A percentile compares a stretch with the other conserved stretches of the same genome.
phyloP scores from a whole-genome alignment of 2,329 filamentous ascomycete species.

The Monilinia fructigena region DNA sequence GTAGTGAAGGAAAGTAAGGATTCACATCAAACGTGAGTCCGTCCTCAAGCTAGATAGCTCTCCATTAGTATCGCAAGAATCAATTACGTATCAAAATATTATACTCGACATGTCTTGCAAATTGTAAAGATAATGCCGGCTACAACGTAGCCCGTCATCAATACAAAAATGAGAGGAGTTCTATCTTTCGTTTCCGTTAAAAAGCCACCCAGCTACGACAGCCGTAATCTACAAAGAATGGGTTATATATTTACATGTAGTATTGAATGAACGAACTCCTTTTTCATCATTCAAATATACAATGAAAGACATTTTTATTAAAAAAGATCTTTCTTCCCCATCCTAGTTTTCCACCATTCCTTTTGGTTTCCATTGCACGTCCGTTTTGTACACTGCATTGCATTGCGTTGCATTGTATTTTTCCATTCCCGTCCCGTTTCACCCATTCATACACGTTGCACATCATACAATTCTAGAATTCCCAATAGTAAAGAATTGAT shows the following conservation, averaged over 20 bases:
- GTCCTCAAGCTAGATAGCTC: background rate
- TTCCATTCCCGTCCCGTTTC: background rate
- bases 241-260: slow-evolving; percentile 10
- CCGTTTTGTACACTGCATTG: slow-evolving; percentile 12
- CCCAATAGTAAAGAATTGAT: background rate
- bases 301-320: background rate
- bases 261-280: slow-evolving; percentile 23
- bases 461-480: background rate
- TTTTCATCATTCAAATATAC: slow-evolving; percentile 18
- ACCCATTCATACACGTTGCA: slow-evolving; percentile 14
- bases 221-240: slow-evolving; percentile 20
- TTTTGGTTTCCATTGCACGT: slow-evolving; percentile 1
- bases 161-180: slow-evolving; percentile 17
- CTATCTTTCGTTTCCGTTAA: slow-evolving; percentile 7
- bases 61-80: background rate
- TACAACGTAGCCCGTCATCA: background rate
- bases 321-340: background rate
- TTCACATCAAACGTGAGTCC: background rate
- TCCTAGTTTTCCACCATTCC: background rate
- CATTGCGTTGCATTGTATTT: background rate
- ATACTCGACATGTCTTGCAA: background rate
- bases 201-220: slow-evolving; percentile 1
- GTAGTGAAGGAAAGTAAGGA: background rate
- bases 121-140: background rate
- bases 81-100: background rate